Evolutionary conservation across 805 yeast species (phyloP), one percentile per base, ranked within the genome.

Genomic region (Wilhelminamyces savonicus): DNA sequence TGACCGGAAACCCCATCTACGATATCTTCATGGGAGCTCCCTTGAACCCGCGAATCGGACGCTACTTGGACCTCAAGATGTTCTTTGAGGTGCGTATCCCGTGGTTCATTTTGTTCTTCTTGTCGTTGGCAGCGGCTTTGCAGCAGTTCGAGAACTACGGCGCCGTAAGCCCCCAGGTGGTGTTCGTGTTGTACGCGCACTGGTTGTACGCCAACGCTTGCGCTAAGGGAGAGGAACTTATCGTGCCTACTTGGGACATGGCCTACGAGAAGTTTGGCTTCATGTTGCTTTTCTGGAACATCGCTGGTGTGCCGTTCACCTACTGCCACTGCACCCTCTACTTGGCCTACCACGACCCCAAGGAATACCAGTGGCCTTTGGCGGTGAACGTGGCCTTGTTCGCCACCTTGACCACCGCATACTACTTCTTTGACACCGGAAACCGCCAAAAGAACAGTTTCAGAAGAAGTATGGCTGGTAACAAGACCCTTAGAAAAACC

Each of bases 181-280:
- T 68, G 27, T 76, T 82, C 40, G 67, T 87, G 23, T 59, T 84
- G 42, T 62, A 82, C 36, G 97, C 95, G 10, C 94, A 90, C 56
- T 92, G 94, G 83, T 66, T 87, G 28, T 92, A 92, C 52, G 95
- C 95, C 37, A 90, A 92, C 52, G 96, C 97, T 3, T 90, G 97
- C 60, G 80, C 95, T 34, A 92, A 92, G 62, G 98, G 97, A 46
- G 98, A 92, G 62, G 97, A 92, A 56, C 68, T 90, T 47, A 92
- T 92, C 54, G 95, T 88, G 39, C 95, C 97, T 46, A 83, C 95
- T 13, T 92, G 98, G 97, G 98, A 92, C 59, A 90, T 92, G 97
- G 96, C 95, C 19, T 92, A 92, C 59, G 98, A 92, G 59, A 92
- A 92, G 63, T 92, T 92, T 49, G 98, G 98, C n/a, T 92, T 92